Base-by-base conservation (phyloP, 2,329 filamentous ascomycete genomes). In the Parascedosporium putredinis region DNA sequence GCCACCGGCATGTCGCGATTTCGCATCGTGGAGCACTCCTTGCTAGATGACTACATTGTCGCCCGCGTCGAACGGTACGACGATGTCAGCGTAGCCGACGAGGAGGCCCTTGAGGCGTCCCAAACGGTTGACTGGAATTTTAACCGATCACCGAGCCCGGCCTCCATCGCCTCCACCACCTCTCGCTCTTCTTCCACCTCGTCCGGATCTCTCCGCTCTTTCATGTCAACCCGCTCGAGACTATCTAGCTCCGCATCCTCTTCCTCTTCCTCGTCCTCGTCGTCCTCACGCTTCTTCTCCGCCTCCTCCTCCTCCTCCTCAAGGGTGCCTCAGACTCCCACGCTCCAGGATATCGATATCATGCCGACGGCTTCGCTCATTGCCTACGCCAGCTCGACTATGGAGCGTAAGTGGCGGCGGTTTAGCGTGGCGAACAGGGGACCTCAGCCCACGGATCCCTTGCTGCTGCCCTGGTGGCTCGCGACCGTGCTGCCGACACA, bases 401-500 rank as follows among this genome's bases (percentile, higher is more conserved):
- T 94, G 33, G 67, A 68, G 16, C 76, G 76, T 45, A 89, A 88
- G 78, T 76, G 79, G 49, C 72, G 73, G 4, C 71, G 80, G 49
- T 78, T 83, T 7, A 82, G 90, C 29, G 69, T 90, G 25, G 69
- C 79, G 27, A 81, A 86, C 5, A 93, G 91, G 55, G 89, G 89
- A 10, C 79, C 85, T 51, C 84, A 83, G 18, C 89, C 88, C 0
- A 71, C 78, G 14, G 87, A 95, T 58, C 82, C 88, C 1, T 82
- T 82, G 3, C 64, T 79, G 1, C 93, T 95, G 56, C 86, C 89
- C 0, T 95, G 89, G 75, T 96, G 90, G 90, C 84, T 95, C 56
- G 89, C 86, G 8, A 87, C 81, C 59, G 81, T 93, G 18, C 66
- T 95, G 10, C 88, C 88, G 0, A 81, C 93, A 33, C 75, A 78